Conservation (phyloP, 345 rosid genomes). For the Pistacia atlantica region DNA sequence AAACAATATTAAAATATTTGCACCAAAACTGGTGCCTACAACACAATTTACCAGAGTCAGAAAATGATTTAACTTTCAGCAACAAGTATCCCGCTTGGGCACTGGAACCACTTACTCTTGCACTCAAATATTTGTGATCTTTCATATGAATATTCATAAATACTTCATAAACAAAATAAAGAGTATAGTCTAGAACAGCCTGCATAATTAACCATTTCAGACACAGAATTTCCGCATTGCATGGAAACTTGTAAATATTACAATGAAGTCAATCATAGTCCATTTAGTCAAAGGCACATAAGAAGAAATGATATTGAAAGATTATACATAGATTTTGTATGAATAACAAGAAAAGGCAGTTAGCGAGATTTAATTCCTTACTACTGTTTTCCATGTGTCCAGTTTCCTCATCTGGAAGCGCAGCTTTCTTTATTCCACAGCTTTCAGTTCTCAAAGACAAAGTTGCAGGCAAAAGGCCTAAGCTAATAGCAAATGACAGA, state of each 20-base stretch:
- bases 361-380: constrained; percentile 40
- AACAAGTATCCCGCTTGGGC: neutral
- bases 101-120: neutral
- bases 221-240: neutral
- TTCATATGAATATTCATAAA: too few species aligned
- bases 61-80: neutral
- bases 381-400: constrained; percentile 72
- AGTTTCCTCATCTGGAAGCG: constrained; percentile 71
- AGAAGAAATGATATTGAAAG: neutral
- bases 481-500: constrained; percentile 74
- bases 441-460: constrained; percentile 75
- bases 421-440: constrained; percentile 83
- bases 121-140: neutral
- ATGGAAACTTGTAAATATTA: neutral
- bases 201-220: neutral
- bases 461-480: constrained; percentile 83
- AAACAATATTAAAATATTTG: too few species aligned
- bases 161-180: neutral
- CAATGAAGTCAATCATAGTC: neutral
- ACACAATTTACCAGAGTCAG: neutral
- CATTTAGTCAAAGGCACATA: constrained; percentile 1
- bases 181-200: neutral
- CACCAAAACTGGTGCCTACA: neutral
- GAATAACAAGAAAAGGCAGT: constrained; percentile 9
- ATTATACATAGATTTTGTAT: neutral